phyloP scores from a whole-genome alignment of 371 early-diverging fungal species.

The Conidiobolus coronatus region DNA sequence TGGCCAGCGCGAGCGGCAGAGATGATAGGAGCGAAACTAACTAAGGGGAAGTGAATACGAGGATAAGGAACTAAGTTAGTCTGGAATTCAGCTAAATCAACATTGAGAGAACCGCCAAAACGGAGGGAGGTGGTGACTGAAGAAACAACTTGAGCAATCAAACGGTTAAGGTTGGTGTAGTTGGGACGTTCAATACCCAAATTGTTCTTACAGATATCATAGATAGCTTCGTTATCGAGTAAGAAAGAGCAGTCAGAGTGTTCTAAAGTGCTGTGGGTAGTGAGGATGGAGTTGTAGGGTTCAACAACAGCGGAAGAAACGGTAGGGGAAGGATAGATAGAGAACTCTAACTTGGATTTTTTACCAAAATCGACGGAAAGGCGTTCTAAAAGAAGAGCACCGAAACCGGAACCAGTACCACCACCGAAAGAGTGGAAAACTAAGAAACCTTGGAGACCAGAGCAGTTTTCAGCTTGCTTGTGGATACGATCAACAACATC shows the following conservation, averaged over 20 bases:
- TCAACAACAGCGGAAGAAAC: slow-evolving; percentile 97
- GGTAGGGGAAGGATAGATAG: slow-evolving; percentile 98
- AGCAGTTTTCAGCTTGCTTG: slow-evolving; percentile 93
- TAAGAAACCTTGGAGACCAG: slow-evolving; percentile 89
- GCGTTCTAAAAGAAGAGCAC: slow-evolving; percentile 92
- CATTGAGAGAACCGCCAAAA: slow-evolving; percentile 93
- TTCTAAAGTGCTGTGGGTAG: slow-evolving; percentile 96
- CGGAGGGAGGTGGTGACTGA: slow-evolving; percentile 98
- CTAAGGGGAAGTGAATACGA: slow-evolving; percentile 91
- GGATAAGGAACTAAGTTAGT: slow-evolving; percentile 97
- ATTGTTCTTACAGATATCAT: slow-evolving; percentile 97
- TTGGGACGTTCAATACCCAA: slow-evolving; percentile 95
- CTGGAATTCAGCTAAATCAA: slow-evolving; percentile 93
- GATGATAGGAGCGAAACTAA: slow-evolving; percentile 84
- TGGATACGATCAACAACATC: slow-evolving; percentile 89
- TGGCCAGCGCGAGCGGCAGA: slow-evolving; percentile 77
- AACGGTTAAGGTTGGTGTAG: slow-evolving; percentile 94
- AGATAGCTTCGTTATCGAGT: slow-evolving; percentile 98
- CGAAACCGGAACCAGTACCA: slow-evolving; percentile 98
- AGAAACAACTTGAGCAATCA: slow-evolving; percentile 99
- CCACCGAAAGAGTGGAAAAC: slow-evolving; percentile 99
- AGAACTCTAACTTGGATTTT: slow-evolving; percentile 97
- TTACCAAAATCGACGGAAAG: slow-evolving; percentile 95
- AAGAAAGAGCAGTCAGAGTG: slow-evolving; percentile 98
- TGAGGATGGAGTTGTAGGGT: slow-evolving; percentile 96